A percentile compares a stretch with the other conserved stretches of the same genome.
phyloP scores from a whole-genome alignment of 148 eudicot genomes.

The Rheum nobile region DNA sequence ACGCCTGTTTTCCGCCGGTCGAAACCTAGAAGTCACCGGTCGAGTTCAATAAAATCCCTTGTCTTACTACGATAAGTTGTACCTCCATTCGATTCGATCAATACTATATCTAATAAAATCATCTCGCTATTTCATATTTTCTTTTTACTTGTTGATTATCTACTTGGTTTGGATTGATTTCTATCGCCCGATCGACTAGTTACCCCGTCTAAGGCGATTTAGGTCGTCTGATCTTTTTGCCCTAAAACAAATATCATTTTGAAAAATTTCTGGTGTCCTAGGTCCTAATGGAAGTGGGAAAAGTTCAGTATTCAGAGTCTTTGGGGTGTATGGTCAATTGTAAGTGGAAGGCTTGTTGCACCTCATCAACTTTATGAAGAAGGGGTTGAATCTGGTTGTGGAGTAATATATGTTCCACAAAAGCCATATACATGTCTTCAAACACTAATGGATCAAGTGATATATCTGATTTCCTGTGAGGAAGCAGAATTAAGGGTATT shows the following conservation, averaged over 20 bases:
- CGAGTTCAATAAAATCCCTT: too few species aligned
- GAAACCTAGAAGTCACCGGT: too few species aligned
- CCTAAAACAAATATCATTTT: not conserved
- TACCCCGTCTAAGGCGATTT: too few species aligned
- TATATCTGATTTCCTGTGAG: conserved; percentile 70
- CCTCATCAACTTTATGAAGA: conserved; percentile 45
- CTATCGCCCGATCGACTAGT: too few species aligned
- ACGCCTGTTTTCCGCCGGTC: too few species aligned
- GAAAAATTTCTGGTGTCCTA: conserved; percentile 16
- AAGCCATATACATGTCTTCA: conserved; percentile 92
- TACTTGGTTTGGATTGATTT: too few species aligned
- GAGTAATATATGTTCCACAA: conserved; percentile 84
- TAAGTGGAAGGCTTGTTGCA: conserved; percentile 53
- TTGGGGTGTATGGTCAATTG: conserved; percentile 87
- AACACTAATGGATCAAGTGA: conserved; percentile 84
- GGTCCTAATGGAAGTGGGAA: conserved; percentile 99
- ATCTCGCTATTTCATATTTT: too few species aligned
- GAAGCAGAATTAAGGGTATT: conserved; percentile 63
- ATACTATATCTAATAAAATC: too few species aligned
- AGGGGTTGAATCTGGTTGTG: conserved; percentile 48
- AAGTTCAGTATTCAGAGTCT: conserved; percentile 94
- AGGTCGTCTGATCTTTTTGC: too few species aligned
- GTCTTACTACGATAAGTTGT: too few species aligned
- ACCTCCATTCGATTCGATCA: too few species aligned
- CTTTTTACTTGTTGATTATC: too few species aligned